Percentiles rank a stretch among this genome's conserved stretches.
Conservation (phyloP, 2,329 filamentous ascomycete species). For the Sphaerulina vaccinii region DNA sequence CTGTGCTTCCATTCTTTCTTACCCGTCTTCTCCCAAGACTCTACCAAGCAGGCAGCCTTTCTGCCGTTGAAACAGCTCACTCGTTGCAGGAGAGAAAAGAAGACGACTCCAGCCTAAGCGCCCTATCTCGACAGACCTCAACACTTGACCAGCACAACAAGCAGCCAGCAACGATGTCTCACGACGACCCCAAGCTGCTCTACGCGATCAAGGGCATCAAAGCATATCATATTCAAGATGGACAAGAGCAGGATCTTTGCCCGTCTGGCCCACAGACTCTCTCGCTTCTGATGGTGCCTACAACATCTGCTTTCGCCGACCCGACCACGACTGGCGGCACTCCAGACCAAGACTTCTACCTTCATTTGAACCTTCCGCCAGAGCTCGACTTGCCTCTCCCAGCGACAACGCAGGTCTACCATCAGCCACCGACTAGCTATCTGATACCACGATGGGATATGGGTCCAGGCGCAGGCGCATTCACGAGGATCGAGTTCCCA, state of each 20-base stretch:
- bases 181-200: slow-evolving; percentile 56
- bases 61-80: not conserved
- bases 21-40: not conserved
- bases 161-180: slow-evolving; percentile 49
- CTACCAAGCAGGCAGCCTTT: not conserved
- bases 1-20: not conserved
- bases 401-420: slow-evolving; percentile 95
- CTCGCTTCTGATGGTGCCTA: slow-evolving; percentile 93
- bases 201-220: slow-evolving; percentile 75
- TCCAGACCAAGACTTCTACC: slow-evolving; percentile 88
- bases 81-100: no score
- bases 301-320: slow-evolving; percentile 66
- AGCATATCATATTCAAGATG: slow-evolving; percentile 87
- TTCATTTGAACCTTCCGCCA: slow-evolving; percentile 90
- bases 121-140: not conserved
- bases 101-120: no score
- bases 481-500: slow-evolving; percentile 91
- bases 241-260: slow-evolving; percentile 78
- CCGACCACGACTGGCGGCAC: slow-evolving; percentile 54
- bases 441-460: slow-evolving; percentile 94
- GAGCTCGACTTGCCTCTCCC: slow-evolving; percentile 92
- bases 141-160: not conserved
- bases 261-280: slow-evolving; percentile 85
- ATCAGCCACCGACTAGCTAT: slow-evolving; percentile 89
- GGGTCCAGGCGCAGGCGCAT: slow-evolving; percentile 81